Conservation (phyloP, 1,139 yeast species). For the Debaryomyces fabryi region DNA sequence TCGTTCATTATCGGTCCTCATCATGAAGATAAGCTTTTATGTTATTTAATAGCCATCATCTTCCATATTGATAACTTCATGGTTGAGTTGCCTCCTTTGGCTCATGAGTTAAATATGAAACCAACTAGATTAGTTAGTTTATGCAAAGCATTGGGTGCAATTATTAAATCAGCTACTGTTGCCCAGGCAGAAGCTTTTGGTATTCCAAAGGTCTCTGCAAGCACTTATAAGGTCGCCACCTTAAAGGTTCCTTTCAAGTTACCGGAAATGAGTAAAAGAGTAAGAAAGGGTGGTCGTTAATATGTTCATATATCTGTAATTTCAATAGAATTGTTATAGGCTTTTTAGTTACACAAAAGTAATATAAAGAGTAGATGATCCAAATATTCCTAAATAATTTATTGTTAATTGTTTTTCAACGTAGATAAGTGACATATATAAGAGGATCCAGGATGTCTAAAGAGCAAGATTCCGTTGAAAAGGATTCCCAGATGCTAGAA, state of each 20-base stretch:
- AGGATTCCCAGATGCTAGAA: slow-evolving; percentile 15
- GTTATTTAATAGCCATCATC: slow-evolving; percentile 72
- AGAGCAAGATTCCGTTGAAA: neutral
- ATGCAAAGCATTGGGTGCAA: slow-evolving; percentile 82
- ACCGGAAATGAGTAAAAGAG: slow-evolving; percentile 80
- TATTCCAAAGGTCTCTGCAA: slow-evolving; percentile 65
- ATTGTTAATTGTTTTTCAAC: neutral
- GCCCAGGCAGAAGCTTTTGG: slow-evolving; percentile 84
- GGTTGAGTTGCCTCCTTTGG: slow-evolving; percentile 78
- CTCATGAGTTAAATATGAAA: slow-evolving; percentile 81
- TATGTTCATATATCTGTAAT: neutral
- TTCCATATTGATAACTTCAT: slow-evolving; percentile 77
- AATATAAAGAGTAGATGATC: neutral
- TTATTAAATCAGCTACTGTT: slow-evolving; percentile 71
- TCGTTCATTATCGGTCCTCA: slow-evolving; percentile 81
- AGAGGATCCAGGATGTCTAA: neutral
- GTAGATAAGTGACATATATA: neutral
- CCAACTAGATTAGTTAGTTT: slow-evolving; percentile 72
- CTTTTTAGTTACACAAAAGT: slow-evolving; percentile 5
- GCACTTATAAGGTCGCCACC: slow-evolving; percentile 75
- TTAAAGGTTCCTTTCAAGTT: slow-evolving; percentile 87
- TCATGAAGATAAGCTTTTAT: slow-evolving; percentile 81
- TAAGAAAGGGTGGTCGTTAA: slow-evolving; percentile 32
- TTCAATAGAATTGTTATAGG: neutral
- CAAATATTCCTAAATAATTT: neutral